Percentiles rank a stretch among this genome's conserved stretches.
Evolutionary conservation across 2,329 filamentous ascomycete genomes (phyloP).

Genomic region (Aspergillus thermomutatus): DNA sequence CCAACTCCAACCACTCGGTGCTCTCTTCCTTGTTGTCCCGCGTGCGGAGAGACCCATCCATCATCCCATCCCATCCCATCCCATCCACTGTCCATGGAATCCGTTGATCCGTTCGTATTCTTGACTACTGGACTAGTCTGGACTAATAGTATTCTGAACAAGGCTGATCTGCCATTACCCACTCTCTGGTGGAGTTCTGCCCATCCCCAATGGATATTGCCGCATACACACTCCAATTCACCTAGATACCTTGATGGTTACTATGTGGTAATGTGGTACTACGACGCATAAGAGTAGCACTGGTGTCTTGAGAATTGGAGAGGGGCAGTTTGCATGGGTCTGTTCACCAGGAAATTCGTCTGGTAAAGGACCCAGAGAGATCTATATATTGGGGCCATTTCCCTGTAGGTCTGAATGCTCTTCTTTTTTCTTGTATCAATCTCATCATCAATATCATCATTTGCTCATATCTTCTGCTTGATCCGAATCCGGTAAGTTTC

Average conservation of each 20-base stretch:
- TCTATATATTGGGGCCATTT: constrained; percentile 19
- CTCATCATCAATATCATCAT: constrained; percentile 6
- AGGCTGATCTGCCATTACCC: neutral
- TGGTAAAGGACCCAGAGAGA: neutral
- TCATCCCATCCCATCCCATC: neutral
- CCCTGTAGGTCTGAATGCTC: constrained; percentile 4
- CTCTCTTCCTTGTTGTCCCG: neutral
- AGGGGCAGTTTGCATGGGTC: neutral
- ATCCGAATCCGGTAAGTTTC: neutral
- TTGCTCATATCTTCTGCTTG: neutral
- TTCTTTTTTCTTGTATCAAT: neutral
- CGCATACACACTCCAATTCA: too few relatives aligned
- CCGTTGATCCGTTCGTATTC: neutral
- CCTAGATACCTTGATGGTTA: too few relatives aligned
- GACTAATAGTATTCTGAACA: too few relatives aligned
- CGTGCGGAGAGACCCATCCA: neutral
- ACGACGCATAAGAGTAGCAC: neutral
- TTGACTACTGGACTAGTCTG: too few relatives aligned
- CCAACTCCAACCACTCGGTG: neutral
- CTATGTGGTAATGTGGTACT: too few relatives aligned
- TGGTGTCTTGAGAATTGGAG: neutral
- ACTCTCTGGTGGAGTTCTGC: neutral
- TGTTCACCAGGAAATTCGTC: neutral
- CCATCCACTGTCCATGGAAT: neutral
- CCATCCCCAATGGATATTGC: neutral